Evolutionary conservation across 352 stramenopile species (phyloP), one percentile per base, ranked within the genome.

Genomic region (Globisporangium lucens): DNA sequence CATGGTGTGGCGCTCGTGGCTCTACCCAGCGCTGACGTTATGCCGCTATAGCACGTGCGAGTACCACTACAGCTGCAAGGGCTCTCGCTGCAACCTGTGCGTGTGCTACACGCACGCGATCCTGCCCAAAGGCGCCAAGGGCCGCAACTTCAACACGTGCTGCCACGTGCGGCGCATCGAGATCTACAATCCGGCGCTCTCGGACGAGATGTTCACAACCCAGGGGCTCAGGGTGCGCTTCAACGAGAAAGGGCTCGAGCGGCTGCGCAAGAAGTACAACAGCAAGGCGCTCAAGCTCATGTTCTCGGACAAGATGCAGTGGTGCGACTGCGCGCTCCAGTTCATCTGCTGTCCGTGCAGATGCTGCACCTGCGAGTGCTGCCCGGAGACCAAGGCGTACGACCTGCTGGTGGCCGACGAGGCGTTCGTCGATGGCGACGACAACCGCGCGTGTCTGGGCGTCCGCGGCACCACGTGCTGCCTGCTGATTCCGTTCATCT

Each of bases 261-360:
- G 57, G 2, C 15, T 70, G 20, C 65, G 46, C 33, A 60, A 70
- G 56, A 36, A 65, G 13, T 52, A 67, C 17, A 35, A 24, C 12
- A 49, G 38, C 49, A 67, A 67, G 53, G 62, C 51, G 20, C 27
- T 67, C 20, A 67, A 65, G 46, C 22, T 69, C 22, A 46, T 58
- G 56, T 65, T 69, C 24, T 33, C 20, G n/a, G 43, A 69, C 36
- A 17, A 56, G 43, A 36, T 13, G 3, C 8, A 69, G 64, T 65
- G 64, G 10, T 60, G 43, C 56, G 64, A 69, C 43, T 46, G 56
- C 8, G 47, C 57, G 9, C 49, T 41, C 56, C 65, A 65, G 56
- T 64, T 43, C 17, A 22, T 56, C 17, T 65, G 43, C 41, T 65
- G 56, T n/a, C 43, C 64, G 38, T 69, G 64, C 55, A 63, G 12